Evolutionary conservation across 208 protist genomes (phyloP), one percentile per base, ranked within the genome.

Genomic region (Balamuthia mandrillaris): DNA sequence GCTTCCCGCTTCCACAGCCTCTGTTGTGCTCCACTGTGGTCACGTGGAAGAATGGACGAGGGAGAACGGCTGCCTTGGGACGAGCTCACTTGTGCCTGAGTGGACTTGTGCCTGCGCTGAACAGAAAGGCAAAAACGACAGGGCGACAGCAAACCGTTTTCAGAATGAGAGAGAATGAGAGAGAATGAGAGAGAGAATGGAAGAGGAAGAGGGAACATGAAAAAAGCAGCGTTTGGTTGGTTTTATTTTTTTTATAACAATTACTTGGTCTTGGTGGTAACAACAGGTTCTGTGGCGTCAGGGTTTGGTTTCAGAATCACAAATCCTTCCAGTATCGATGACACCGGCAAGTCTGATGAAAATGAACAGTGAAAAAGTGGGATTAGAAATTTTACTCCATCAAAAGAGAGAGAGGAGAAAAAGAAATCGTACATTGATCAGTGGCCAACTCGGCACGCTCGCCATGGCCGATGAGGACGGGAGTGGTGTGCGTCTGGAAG

Each of bases 401-500:
- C 37, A 66, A 31, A 29, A 12, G 18, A 5, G 5, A 31, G 52
- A 45, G 24, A 6, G 51, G 37, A 10, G 45, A 60, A 37, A 81
- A 54, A 10, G 16, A 33, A 0, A n/a, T 33, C 35, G 85, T 86
- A 92, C 91, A 98, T 85, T 98, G 96, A 18, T 96, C 91, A 24
- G 97, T 97, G 1, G 97, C 98, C 9, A 99, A 90, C 89, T 99
- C 98, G 21, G 98, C 98, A 82, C 98, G 94, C 81, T 99, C 97
- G 1, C 94, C 95, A 1, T 93, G 92, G 37, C 90, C 95, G 6
- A 99, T 84, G n/a, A 99, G 91, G 4, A 99, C 97, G 33, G 98
- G 98, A 1, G 98, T 99, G 3, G 90, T 97, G 84, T 99, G 96
- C n/a, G 98, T 99, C 88, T 99, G 98, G 89, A 99, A 99, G 56